These are phyloP conservation scores for Paragyromitra xinjiangensis DNA, from an alignment of 495 filamentous ascomycete genomes.

Conservation along the genomic window DNA sequence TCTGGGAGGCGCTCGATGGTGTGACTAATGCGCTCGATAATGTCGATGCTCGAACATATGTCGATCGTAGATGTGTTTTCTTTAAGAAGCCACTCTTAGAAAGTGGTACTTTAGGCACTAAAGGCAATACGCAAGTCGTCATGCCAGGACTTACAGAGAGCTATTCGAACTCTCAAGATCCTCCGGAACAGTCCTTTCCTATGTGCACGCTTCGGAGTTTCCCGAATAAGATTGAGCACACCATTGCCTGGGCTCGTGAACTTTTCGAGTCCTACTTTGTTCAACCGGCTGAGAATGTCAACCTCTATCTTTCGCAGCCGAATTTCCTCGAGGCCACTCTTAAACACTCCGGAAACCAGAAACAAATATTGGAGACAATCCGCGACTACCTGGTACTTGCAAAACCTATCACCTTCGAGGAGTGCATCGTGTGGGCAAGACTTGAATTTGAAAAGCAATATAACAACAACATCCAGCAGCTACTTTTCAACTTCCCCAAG, in stretches of 20 bases:
- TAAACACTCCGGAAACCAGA: constrained; percentile 96
- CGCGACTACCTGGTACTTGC: constrained; percentile 91
- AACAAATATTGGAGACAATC: constrained; percentile 89
- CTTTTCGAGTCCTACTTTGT: constrained; percentile 94
- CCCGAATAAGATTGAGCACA: constrained; percentile 98
- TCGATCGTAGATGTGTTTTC: constrained; percentile 97
- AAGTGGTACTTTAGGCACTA: constrained; percentile 96
- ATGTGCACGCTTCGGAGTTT: constrained; percentile 99
- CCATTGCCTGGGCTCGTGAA: constrained; percentile 97
- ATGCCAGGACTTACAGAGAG: constrained; percentile 92
- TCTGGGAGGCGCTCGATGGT: constrained; percentile 89
- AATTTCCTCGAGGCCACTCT: constrained; percentile 89
- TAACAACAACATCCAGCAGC: constrained; percentile 95
- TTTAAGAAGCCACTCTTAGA: constrained; percentile 97
- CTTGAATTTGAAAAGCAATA: constrained; percentile 95
- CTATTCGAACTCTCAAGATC: constrained; percentile 98
- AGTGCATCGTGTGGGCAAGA: constrained; percentile 94
- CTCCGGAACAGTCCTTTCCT: constrained; percentile 97
- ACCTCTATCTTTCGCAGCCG: constrained; percentile 89
- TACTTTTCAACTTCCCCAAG: constrained; percentile 97
- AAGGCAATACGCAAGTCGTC: constrained; percentile 97
- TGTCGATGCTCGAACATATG: constrained; percentile 95
- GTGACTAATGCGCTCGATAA: constrained; percentile 99
- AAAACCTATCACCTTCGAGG: constrained; percentile 90
- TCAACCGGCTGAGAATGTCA: constrained; percentile 91